Evolutionary conservation across 73 alveolate genomes (phyloP).

Genomic region (Paraurostyla sp.): DNA sequence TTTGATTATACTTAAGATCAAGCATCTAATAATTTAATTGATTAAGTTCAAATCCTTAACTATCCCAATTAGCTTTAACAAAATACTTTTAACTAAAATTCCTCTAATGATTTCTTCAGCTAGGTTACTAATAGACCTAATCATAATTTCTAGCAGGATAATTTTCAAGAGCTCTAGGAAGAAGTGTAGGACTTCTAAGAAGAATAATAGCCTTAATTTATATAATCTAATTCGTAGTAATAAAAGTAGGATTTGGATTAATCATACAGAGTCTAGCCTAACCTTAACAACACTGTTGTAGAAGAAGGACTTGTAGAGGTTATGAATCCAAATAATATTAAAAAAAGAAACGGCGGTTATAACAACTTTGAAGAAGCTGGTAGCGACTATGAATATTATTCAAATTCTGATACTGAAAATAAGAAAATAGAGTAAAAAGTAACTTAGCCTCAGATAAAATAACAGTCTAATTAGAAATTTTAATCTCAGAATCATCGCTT

Average conservation of each 20-base stretch:
- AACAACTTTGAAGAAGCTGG: neutral
- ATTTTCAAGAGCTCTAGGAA: too few relatives aligned
- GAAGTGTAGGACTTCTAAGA: too few relatives aligned
- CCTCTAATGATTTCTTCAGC: too few relatives aligned
- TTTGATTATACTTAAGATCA: neutral
- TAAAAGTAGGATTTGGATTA: too few relatives aligned
- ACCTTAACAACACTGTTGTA: conserved; percentile 33
- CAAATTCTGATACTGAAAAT: conserved; percentile 35
- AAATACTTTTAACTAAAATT: too few relatives aligned
- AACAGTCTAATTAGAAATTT: neutral
- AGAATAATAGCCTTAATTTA: too few relatives aligned
- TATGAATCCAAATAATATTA: conserved; percentile 11
- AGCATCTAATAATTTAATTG: neutral
- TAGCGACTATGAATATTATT: conserved; percentile 50
- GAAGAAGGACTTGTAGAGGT: conserved; percentile 29
- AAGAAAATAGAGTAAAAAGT: neutral
- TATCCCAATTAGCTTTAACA: too few relatives aligned
- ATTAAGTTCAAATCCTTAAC: too few relatives aligned
- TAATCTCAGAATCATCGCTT: neutral
- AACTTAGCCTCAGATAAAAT: neutral
- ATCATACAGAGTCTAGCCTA: too few relatives aligned
- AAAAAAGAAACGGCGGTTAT: neutral
- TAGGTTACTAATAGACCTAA: too few relatives aligned
- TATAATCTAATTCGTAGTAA: too few relatives aligned
- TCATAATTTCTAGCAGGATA: too few relatives aligned